Percentiles rank a stretch among this genome's conserved stretches.
Conservation (phyloP, 169 alveolate species). For the Plasmodium yoelii region DNA sequence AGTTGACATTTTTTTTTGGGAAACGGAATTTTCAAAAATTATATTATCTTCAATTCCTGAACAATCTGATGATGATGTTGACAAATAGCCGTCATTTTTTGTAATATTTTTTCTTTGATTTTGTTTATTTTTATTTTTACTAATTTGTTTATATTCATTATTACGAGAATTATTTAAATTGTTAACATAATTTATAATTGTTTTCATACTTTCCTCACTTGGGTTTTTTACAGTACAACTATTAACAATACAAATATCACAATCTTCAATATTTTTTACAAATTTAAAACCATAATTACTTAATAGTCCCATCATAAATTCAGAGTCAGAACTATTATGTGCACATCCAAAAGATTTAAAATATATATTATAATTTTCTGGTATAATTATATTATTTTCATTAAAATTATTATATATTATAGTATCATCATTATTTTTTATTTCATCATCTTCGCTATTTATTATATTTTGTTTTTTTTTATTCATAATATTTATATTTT, state of each 20-base stretch:
- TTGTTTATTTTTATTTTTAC: neutral
- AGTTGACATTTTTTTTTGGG: neutral
- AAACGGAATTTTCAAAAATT: neutral
- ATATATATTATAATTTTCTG: constrained; percentile 91
- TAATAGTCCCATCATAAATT: constrained; percentile 94
- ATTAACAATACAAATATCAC: constrained; percentile 94
- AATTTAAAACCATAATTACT: constrained; percentile 94
- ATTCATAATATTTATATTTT: neutral
- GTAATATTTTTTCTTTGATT: constrained; percentile 4
- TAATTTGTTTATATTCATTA: constrained; percentile 1
- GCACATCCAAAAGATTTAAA: constrained; percentile 99
- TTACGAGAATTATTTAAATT: constrained; percentile 39
- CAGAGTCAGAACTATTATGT: constrained; percentile 98
- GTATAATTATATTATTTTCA: constrained; percentile 70
- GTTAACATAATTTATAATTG: constrained; percentile 80
- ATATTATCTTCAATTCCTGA: constrained; percentile 24
- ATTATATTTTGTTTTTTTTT: neutral
- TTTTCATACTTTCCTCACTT: constrained; percentile 95
- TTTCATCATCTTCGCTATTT: neutral
- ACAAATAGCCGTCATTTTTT: constrained; percentile 34
- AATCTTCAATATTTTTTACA: constrained; percentile 92
- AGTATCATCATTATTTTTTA: neutral
- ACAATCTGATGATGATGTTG: constrained; percentile 58
- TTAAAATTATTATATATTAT: constrained; percentile 1
- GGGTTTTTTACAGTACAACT: constrained; percentile 99